Evolutionary conservation across 495 filamentous ascomycete species (phyloP), one percentile per base, ranked within the genome.

Genomic region (Geoglossum glabrum): DNA sequence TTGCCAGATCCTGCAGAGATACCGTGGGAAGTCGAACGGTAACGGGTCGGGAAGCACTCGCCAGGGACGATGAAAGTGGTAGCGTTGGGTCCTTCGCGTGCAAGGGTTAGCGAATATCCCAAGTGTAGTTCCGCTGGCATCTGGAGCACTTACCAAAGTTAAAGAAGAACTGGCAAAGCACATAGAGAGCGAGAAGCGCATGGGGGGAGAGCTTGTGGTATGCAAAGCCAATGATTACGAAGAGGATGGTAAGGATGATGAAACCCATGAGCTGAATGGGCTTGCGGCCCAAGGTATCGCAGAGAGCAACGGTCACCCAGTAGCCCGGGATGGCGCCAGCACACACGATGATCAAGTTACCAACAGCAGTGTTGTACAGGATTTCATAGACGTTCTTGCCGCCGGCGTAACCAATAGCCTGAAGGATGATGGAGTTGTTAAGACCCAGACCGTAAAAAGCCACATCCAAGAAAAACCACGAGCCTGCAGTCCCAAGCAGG

Each of bases 41-140:
- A 92, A 46, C 87, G 81, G 4, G 89, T 94, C 0, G 88, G 89
- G 72, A 92, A 95, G 63, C 80, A 84, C 66, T 95, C 89, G 23
- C 87, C 88, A 10, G 89, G 88, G 0, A 94, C 82, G 63, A 94
- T 84, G 72, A 94, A 94, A 33, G 87, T 94, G 23, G 86, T 94
- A 1, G 85, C 75, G 69, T 94, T 94, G 55, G 89, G 89, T 1
- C 87, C 82, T 64, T 52, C 7, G 5, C 3, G 78, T 40, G 28
- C 23, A 28, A 21, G 7, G 15, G 49, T 52, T 30, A n/a, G 28
- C 25, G 55, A 50, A 40, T 30, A 31, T 13, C 26, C 25, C 30
- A 21, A 19, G 40, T 40, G 11, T 7, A 19, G 1, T 1, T 17
- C 17, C 0, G 40, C 2, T 21, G 23, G 40, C 40, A 45, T 21